Base-by-base conservation (phyloP, 2,329 filamentous ascomycete species). In the Magnaporthiopsis poae region DNA sequence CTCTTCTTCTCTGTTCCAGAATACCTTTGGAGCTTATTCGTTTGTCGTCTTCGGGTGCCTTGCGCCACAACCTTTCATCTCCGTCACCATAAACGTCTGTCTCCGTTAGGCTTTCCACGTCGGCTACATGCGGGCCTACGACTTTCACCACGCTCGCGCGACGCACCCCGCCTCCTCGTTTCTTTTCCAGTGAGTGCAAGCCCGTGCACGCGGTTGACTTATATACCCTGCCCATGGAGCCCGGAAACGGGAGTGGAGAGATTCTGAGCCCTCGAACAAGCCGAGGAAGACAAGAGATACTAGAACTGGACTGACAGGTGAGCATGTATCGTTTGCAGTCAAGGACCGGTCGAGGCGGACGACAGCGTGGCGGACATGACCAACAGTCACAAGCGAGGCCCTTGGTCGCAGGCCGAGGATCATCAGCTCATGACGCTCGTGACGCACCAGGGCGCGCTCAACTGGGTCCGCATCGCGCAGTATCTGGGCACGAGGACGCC, bases 381-480 rank as follows among this genome's bases (percentile, higher is more conserved):
- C 15, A 52, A 21, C 39, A 52, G 39, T 18, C 39, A 52, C 39
- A 52, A 52, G 39, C 39, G 39, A 18, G 39, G 39, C 15, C 39
- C 89, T 69, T 92, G 90, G 90, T 87, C 89, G 70, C 85, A 88
- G 71, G 81, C 83, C 67, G 90, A 92, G 77, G 90, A 92, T 76
- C 78, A 83, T 68, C 81, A 84, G 71, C 82, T 92, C 25, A 80
- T 90, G 66, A 81, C 85, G 70, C 83, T 91, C 46, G 88, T 91
- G 68, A 81, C 84, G 65, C 82, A 84, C 67, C 87, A 89, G 77
- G 88, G 88, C 62, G 84, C 88, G 35, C 84, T 89, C 76, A 92
- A 96, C 83, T 52, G 39, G 39, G 39, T 52, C 39, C 39, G 39
- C 39, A 52, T 52, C 39, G 39, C 39, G 39, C 39, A 52, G 39